phyloP scores from a whole-genome alignment of 352 stramenopile species.

The Blastocystis sp. region DNA sequence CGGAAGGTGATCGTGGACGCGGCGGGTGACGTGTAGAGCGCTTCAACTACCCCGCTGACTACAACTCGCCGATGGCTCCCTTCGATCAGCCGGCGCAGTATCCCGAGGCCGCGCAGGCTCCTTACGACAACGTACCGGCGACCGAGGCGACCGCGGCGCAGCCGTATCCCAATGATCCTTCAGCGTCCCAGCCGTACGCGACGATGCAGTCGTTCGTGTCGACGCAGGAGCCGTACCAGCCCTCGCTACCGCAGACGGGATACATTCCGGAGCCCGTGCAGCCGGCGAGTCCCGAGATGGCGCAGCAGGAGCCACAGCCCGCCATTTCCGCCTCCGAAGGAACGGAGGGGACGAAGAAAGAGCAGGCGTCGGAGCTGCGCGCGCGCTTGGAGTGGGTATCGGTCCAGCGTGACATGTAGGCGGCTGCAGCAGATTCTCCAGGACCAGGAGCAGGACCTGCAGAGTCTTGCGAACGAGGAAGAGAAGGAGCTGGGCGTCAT shows the following conservation, averaged over 20 bases:
- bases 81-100: background rate
- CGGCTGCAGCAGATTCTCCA: background rate
- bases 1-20: background rate
- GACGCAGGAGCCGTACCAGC: no score
- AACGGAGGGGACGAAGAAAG: background rate
- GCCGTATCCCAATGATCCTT: no score
- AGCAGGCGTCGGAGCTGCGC: background rate
- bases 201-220: no score
- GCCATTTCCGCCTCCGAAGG: background rate
- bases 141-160: background rate
- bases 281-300: background rate
- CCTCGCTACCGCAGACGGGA: no score
- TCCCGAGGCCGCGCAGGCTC: background rate
- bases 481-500: background rate
- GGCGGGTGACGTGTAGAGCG: background rate
- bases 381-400: background rate
- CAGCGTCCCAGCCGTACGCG: no score
- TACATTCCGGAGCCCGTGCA: no score
- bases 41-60: slow-evolving; percentile 17
- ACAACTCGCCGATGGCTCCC: background rate
- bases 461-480: background rate
- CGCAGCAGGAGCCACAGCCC: background rate
- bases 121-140: background rate
- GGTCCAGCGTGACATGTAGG: background rate
- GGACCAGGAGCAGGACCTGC: background rate